Conservation (phyloP, 176 grass and related monocot species). For the Phyllostachys edulis region DNA sequence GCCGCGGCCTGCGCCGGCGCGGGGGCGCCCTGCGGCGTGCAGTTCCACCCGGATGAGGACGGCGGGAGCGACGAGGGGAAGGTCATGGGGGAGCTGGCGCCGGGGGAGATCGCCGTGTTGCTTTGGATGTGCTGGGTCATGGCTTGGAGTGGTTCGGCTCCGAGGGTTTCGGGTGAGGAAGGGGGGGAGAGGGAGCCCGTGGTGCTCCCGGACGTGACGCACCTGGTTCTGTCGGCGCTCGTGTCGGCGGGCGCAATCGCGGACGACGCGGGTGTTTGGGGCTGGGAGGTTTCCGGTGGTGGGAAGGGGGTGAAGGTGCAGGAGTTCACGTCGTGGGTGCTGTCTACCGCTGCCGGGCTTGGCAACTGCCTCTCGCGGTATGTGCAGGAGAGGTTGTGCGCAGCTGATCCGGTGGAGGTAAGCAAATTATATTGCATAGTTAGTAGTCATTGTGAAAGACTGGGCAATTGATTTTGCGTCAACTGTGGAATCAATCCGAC, state of each 20-base stretch:
- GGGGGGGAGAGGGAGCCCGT: constrained; percentile 37
- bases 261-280: constrained; percentile 60
- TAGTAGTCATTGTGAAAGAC: not conserved
- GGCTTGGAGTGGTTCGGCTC: constrained; percentile 33
- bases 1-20: constrained; percentile 45
- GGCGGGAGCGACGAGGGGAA: constrained; percentile 43
- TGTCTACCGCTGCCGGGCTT: constrained; percentile 52
- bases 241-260: constrained; percentile 51
- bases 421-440: not conserved
- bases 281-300: constrained; percentile 40
- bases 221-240: constrained; percentile 62
- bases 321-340: constrained; percentile 67
- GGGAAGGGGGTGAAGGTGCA: constrained; percentile 62
- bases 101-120: constrained; percentile 53
- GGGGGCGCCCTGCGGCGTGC: constrained; percentile 40
- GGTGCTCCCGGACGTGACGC: constrained; percentile 58
- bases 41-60: constrained; percentile 40
- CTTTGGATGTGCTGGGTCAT: constrained; percentile 88
- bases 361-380: constrained; percentile 56
- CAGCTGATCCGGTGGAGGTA: constrained; percentile 54
- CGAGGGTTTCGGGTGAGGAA: not conserved
- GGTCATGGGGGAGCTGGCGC: constrained; percentile 54
- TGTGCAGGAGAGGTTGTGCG: constrained; percentile 56
- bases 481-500: not conserved
- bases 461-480: not conserved